A percentile compares a stretch with the other conserved stretches of the same genome.
Evolutionary conservation across 225 moss, liverwort and hornwort species (phyloP).

Genomic region (Polytrichum commune): DNA sequence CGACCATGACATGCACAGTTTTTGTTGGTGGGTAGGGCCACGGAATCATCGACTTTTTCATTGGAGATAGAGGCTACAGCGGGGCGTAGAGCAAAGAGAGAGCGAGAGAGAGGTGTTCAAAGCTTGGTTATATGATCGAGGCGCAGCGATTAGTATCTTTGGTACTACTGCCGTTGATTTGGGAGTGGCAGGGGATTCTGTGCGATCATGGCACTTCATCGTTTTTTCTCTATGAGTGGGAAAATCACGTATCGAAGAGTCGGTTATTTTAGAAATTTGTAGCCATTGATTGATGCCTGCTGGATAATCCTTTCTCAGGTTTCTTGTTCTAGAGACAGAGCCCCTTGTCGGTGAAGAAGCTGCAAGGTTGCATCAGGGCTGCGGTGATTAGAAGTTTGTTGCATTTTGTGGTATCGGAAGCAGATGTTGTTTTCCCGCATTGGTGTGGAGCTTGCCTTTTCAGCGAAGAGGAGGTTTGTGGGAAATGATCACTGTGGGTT

Average conservation of each 20-base stretch:
- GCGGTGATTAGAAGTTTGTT: background rate
- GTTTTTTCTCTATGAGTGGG: constrained; percentile 16
- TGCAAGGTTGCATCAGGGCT: background rate
- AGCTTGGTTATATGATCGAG: too few relatives aligned
- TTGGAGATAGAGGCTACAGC: too few relatives aligned
- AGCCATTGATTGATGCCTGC: background rate
- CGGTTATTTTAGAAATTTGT: constrained; percentile 39
- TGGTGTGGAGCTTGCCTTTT: constrained; percentile 6
- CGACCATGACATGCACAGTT: constrained; percentile 1
- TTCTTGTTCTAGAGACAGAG: constrained; percentile 5
- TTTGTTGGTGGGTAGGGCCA: constrained; percentile 1
- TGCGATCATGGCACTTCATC: constrained; percentile 20
- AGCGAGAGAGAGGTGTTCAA: too few relatives aligned
- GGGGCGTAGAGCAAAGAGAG: too few relatives aligned
- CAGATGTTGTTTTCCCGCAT: constrained; percentile 18
- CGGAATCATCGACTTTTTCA: too few relatives aligned
- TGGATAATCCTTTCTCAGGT: background rate
- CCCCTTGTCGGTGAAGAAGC: constrained; percentile 3
- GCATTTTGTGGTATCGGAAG: background rate
- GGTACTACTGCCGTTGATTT: too few relatives aligned
- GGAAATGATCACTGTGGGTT: too few relatives aligned
- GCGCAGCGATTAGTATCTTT: too few relatives aligned
- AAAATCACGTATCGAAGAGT: constrained; percentile 25
- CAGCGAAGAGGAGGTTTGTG: too few relatives aligned
- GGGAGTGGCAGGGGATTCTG: too few relatives aligned